These are phyloP conservation scores for Lipomyces kockii DNA, from an alignment of 805 yeast genomes.

Conservation along the genomic window DNA sequence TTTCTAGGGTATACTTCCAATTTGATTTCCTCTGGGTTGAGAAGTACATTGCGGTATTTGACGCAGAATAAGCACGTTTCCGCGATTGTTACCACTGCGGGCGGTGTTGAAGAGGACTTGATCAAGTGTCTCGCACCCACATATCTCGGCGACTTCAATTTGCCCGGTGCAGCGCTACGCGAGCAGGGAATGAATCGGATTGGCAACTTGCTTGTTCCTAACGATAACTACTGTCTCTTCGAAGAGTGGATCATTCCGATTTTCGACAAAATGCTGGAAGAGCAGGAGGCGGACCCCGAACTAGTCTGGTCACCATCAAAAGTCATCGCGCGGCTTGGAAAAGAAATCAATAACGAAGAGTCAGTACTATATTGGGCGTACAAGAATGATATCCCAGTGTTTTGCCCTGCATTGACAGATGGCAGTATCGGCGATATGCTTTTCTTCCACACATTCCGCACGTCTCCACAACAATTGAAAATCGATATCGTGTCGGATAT, in stretches of 20 bases:
- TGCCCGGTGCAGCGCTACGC: constrained; percentile 80
- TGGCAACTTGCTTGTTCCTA: constrained; percentile 95
- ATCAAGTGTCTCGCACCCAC: constrained; percentile 98
- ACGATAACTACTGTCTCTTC: constrained; percentile 94
- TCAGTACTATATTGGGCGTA: constrained; percentile 98
- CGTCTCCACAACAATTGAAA: constrained; percentile 87
- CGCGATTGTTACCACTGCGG: constrained; percentile 96
- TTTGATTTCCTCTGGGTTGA: constrained; percentile 88
- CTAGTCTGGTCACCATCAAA: constrained; percentile 91
- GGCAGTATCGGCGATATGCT: constrained; percentile 99
- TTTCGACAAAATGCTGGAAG: constrained; percentile 82
- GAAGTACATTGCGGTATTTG: constrained; percentile 85
- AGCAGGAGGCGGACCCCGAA: constrained; percentile 72
- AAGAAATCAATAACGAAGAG: constrained; percentile 90
- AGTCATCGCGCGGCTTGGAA: constrained; percentile 89
- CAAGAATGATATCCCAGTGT: constrained; percentile 92
- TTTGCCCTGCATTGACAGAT: constrained; percentile 97
- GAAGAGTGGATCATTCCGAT: constrained; percentile 99
- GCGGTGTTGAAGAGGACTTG: constrained; percentile 97
- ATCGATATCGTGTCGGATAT: constrained; percentile 94
- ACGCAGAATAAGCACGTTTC: constrained; percentile 94
- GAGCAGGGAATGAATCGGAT: constrained; percentile 97
- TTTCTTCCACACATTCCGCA: constrained; percentile 95
- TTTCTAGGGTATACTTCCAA: constrained; percentile 97
- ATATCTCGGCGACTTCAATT: constrained; percentile 85